These are phyloP conservation scores for Barnettozyma sp. DNA, from an alignment of 805 yeast genomes.

Conservation along the genomic window DNA sequence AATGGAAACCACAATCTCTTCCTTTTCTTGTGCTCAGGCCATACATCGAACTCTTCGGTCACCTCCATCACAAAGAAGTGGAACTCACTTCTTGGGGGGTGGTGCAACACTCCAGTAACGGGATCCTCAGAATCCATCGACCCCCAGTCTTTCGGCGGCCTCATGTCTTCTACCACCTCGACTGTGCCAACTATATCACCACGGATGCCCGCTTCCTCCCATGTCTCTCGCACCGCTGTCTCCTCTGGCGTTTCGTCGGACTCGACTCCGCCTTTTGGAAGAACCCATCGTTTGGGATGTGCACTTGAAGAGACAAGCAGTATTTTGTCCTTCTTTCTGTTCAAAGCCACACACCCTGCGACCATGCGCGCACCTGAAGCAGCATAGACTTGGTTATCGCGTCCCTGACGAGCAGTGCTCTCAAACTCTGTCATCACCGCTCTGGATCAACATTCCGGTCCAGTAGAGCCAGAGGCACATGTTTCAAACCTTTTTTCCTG, in stretches of 20 bases:
- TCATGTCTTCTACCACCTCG: conserved; percentile 59
- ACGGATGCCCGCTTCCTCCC: conserved; percentile 95
- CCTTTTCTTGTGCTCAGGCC: conserved; percentile 71
- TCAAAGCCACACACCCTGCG: conserved; percentile 84
- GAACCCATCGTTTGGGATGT: conserved; percentile 66
- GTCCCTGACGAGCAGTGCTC: conserved; percentile 2
- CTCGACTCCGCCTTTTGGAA: conserved; percentile 97
- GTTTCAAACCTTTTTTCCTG: too few species aligned
- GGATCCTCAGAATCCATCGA: conserved; percentile 19
- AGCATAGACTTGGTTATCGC: conserved; percentile 4
- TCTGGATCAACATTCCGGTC: too few species aligned
- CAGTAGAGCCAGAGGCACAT: too few species aligned
- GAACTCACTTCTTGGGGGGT: conserved; percentile 75
- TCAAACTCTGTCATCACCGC: not conserved
- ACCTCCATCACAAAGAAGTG: conserved; percentile 79
- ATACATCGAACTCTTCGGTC: conserved; percentile 44
- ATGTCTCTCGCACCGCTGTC: conserved; percentile 78
- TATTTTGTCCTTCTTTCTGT: conserved; percentile 49
- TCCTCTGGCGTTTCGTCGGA: conserved; percentile 50
- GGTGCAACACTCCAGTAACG: conserved; percentile 25
- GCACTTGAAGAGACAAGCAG: conserved; percentile 74
- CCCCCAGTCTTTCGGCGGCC: conserved; percentile 43
- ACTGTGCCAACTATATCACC: conserved; percentile 52
- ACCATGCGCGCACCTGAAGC: conserved; percentile 74
- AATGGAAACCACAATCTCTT: conserved; percentile 70